A percentile compares a stretch with the other conserved stretches of the same genome.
Conservation (phyloP, 352 stramenopile genomes). For the Phytophthora sp. region DNA sequence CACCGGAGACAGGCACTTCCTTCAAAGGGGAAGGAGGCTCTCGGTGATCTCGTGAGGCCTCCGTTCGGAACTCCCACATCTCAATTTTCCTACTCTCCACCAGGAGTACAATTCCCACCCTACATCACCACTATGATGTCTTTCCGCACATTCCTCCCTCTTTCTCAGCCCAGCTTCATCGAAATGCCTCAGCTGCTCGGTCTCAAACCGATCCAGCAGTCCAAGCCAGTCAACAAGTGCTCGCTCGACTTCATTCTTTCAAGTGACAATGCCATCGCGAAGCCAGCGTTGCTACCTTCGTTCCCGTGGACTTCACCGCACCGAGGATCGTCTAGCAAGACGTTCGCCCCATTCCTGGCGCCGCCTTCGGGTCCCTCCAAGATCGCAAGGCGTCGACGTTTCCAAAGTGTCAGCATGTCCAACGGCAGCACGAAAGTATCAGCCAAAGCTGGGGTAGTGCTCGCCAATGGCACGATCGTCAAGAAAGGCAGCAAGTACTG, state of each 20-base stretch:
- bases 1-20: too few relatives aligned
- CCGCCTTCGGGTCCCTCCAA: slow-evolving; percentile 37
- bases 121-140: slow-evolving; percentile 43
- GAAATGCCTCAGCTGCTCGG: slow-evolving; percentile 47
- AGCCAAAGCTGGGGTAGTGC: slow-evolving; percentile 24
- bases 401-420: slow-evolving; percentile 36
- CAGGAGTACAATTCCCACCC: slow-evolving; percentile 36
- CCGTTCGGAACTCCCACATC: slow-evolving; percentile 28
- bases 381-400: slow-evolving; percentile 38
- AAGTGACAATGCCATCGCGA: slow-evolving; percentile 24
- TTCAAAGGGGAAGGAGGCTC: slow-evolving; percentile 28
- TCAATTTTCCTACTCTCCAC: slow-evolving; percentile 40
- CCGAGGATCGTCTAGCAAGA: slow-evolving; percentile 43
- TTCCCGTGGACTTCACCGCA: slow-evolving; percentile 43
- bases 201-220: slow-evolving; percentile 27
- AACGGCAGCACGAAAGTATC: slow-evolving; percentile 39
- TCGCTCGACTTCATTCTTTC: slow-evolving; percentile 64
- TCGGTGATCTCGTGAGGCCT: slow-evolving; percentile 38
- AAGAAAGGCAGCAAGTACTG: slow-evolving; percentile 71
- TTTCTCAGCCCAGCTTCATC: slow-evolving; percentile 45
- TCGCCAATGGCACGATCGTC: slow-evolving; percentile 28
- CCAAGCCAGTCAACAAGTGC: slow-evolving; percentile 51
- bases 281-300: slow-evolving; percentile 28
- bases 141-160: slow-evolving; percentile 46
- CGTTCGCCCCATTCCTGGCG: slow-evolving; percentile 40